Evolutionary conservation across 2,329 filamentous ascomycete species (phyloP).

Genomic region (Xylaria digitata): DNA sequence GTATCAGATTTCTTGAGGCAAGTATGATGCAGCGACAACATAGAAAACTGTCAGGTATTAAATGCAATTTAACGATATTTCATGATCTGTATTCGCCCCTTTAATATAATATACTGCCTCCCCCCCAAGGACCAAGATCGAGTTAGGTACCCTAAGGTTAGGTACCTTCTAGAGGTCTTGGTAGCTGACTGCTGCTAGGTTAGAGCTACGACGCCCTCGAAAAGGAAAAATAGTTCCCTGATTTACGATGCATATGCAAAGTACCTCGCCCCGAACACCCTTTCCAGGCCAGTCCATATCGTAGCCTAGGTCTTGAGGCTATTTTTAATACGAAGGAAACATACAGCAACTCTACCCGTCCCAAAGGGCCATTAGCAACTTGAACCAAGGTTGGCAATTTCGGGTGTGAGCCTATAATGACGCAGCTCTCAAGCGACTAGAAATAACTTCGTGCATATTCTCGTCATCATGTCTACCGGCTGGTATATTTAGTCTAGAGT

Average conservation of each 20-base stretch:
- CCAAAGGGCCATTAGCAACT: background rate
- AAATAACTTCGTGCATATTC: slow-evolving; percentile 22
- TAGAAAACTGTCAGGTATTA: background rate
- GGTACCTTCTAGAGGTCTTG: too few relatives aligned
- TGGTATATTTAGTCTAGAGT: background rate
- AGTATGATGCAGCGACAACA: background rate
- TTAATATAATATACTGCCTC: background rate
- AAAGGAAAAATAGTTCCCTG: slow-evolving; percentile 1
- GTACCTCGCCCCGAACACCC: background rate
- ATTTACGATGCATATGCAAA: slow-evolving; percentile 21
- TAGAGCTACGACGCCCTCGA: background rate
- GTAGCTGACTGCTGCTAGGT: background rate
- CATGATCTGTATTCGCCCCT: too few relatives aligned
- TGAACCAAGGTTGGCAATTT: background rate
- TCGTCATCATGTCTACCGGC: slow-evolving; percentile 24
- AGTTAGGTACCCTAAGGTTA: background rate
- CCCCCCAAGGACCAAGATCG: background rate
- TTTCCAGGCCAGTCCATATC: background rate
- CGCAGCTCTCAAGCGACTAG: slow-evolving; percentile 16
- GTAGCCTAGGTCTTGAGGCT: background rate
- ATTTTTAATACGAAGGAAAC: slow-evolving; percentile 3
- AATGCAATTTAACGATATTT: too few relatives aligned
- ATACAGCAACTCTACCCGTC: background rate
- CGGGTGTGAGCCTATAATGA: slow-evolving; percentile 19
- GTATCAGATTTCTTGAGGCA: slow-evolving; percentile 8